Evolutionary conservation across 305 asterid species (phyloP).

Genomic region (Petunia hybrid): DNA sequence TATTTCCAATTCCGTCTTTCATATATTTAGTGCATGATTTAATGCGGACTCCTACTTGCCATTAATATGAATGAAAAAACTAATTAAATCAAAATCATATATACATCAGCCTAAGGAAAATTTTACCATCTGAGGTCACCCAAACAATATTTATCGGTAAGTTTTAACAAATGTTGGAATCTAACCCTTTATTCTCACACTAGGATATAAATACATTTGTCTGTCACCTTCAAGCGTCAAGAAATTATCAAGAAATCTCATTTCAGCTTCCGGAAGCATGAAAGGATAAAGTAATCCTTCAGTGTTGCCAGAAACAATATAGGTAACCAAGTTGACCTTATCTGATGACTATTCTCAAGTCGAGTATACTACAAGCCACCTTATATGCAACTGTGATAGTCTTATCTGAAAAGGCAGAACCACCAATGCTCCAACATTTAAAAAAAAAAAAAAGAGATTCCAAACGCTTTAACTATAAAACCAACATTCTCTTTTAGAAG

Average conservation of each 20-base stretch:
- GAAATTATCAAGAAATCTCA: too few relatives aligned
- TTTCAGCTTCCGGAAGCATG: background rate
- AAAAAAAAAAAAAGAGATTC: background rate
- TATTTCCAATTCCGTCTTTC: background rate
- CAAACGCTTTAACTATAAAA: background rate
- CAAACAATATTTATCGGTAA: too few relatives aligned
- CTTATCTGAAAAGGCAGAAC: background rate
- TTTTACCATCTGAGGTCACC: too few relatives aligned
- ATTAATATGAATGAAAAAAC: background rate
- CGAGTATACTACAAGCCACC: background rate
- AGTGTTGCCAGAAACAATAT: background rate
- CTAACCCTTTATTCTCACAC: slow-evolving; percentile 7
- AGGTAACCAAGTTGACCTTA: background rate
- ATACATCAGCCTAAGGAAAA: too few relatives aligned
- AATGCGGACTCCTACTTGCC: background rate
- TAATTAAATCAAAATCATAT: background rate
- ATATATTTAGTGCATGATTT: background rate
- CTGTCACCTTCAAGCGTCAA: background rate
- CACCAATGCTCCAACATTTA: background rate
- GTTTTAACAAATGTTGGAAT: background rate
- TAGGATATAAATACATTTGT: slow-evolving; percentile 15
- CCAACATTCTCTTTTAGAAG: background rate
- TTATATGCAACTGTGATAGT: background rate
- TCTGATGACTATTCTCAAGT: background rate
- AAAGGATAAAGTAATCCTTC: background rate